Evolutionary conservation across 2,329 filamentous ascomycete genomes (phyloP), one percentile per base, ranked within the genome.

Genomic region (Fusarium goolgardi): DNA sequence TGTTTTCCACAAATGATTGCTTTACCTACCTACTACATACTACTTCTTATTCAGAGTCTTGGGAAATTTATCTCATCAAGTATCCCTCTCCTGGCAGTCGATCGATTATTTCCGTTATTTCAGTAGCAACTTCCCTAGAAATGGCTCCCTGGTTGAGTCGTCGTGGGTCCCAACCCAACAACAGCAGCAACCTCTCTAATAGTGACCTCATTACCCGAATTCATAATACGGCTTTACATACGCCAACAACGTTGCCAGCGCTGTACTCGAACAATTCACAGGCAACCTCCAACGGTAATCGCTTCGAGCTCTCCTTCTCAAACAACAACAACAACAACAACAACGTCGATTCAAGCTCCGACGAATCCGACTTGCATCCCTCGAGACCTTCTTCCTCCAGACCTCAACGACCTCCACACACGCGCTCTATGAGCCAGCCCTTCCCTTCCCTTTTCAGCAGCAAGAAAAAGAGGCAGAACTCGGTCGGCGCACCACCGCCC

Each of bases 381-480:
- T 69, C 69, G 40, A 61, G 65, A 53, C 64, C 67, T 50, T 59
- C 68, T 40, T 65, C 71, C 10, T 65, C 65, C 54, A 74, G 63
- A 44, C 45, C 65, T 50, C 64, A 53, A 63, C 62, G 67, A 23
- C 65, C 75, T 16, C 61, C 68, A 41, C 77, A 80, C 55, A 68
- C 69, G 13, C 78, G 91, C 55, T 94, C 92, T 56, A 87, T 91
- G 81, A 96, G 92, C 83, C 90, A 95, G 73, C 92, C 92, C 13
- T 91, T 95, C 68, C 90, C 91, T 10, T 89, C 88, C 20, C 79
- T 94, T 32, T 92, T 94, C 75, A 84, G 86, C 32, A 80, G 81
- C 64, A 84, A 81, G 65, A 89, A 88, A 75, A 89, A 86, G 78
- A 85, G 84, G 72, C 78, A 81, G 32, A 76, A 78, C 73, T 77